Conservation (phyloP, 768 basidiomycete species). For the Chalciporus piperatus region DNA sequence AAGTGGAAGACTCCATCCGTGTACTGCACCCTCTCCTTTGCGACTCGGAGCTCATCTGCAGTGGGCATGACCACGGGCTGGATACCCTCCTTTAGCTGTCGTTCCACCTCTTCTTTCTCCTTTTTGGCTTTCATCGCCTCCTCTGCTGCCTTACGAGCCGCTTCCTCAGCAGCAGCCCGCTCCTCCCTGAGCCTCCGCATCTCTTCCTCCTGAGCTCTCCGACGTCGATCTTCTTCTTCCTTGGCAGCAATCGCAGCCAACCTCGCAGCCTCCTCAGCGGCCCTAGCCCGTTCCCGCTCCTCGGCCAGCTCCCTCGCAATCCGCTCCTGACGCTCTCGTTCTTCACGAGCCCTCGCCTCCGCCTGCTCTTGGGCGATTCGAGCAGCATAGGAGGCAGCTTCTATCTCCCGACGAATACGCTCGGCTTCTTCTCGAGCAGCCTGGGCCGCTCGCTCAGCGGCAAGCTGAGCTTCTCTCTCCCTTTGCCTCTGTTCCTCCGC, state of each 20-base stretch:
- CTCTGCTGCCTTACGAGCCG: constrained; percentile 22
- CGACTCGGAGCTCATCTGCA: constrained; percentile 21
- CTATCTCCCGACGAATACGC: constrained; percentile 18
- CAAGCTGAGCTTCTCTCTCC: constrained; percentile 17
- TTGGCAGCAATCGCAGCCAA: constrained; percentile 21
- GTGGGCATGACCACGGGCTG: constrained; percentile 32
- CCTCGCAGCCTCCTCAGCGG: constrained; percentile 24
- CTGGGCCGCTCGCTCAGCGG: constrained; percentile 21
- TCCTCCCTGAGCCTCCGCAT: constrained; percentile 12
- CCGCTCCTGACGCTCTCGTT: constrained; percentile 19
- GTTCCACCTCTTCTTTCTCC: constrained; percentile 22
- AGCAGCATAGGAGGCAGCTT: constrained; percentile 25
- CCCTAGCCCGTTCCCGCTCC: constrained; percentile 16
- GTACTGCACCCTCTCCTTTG: constrained; percentile 26
- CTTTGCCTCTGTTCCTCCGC: constrained; percentile 16
- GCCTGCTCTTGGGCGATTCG: constrained; percentile 20
- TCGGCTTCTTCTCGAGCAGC: constrained; percentile 23
- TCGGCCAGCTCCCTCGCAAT: constrained; percentile 18
- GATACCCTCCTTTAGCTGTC: constrained; percentile 23
- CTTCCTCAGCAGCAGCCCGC: constrained; percentile 23
- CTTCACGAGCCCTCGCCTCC: constrained; percentile 25
- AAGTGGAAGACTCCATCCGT: constrained; percentile 29
- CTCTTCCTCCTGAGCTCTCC: constrained; percentile 19
- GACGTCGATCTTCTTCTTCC: constrained; percentile 25
- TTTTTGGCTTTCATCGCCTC: constrained; percentile 20